Evolutionary conservation across 306 rosid genomes (phyloP).

Genomic region (Pyrus communis): DNA sequence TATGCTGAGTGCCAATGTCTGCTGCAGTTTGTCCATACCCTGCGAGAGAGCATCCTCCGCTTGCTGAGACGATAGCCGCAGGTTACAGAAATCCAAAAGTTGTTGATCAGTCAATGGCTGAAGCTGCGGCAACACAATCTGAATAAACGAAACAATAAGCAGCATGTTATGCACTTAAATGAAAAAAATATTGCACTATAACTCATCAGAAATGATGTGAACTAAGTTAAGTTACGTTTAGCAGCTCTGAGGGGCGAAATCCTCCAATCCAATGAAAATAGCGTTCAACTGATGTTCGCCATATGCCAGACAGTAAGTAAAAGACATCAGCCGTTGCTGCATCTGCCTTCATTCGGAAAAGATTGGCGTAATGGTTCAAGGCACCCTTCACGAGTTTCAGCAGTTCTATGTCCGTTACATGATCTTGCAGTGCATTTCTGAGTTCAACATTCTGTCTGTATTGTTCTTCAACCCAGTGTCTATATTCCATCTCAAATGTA

Average conservation of each 20-base stretch:
- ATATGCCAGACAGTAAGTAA: conserved; percentile 68
- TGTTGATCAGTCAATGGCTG: conserved; percentile 62
- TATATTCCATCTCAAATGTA: conserved; percentile 73
- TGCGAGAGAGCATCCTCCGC: conserved; percentile 86
- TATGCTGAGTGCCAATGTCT: conserved; percentile 44
- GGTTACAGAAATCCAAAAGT: conserved; percentile 21
- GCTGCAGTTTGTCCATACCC: conserved; percentile 80
- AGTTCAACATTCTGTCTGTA: conserved; percentile 54
- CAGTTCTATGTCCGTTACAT: conserved; percentile 51
- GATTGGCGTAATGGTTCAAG: conserved; percentile 61
- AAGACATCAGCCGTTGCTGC: conserved; percentile 80
- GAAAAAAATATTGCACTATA: background rate
- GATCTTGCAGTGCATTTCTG: conserved; percentile 60
- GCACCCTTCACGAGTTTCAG: conserved; percentile 46
- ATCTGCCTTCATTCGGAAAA: conserved; percentile 65
- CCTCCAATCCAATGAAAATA: conserved; percentile 95
- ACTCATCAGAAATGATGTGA: conserved; percentile 1
- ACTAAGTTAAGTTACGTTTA: conserved; percentile 36
- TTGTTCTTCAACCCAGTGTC: conserved; percentile 80
- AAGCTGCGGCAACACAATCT: conserved; percentile 56
- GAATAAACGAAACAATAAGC: background rate
- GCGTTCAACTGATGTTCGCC: conserved; percentile 82
- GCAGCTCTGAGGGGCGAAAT: conserved; percentile 93
- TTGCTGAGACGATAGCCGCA: conserved; percentile 67
- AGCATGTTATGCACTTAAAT: background rate